A percentile compares a stretch with the other conserved stretches of the same genome.
phyloP scores from a whole-genome alignment of 495 filamentous ascomycete species.

The Daldinia loculata region DNA sequence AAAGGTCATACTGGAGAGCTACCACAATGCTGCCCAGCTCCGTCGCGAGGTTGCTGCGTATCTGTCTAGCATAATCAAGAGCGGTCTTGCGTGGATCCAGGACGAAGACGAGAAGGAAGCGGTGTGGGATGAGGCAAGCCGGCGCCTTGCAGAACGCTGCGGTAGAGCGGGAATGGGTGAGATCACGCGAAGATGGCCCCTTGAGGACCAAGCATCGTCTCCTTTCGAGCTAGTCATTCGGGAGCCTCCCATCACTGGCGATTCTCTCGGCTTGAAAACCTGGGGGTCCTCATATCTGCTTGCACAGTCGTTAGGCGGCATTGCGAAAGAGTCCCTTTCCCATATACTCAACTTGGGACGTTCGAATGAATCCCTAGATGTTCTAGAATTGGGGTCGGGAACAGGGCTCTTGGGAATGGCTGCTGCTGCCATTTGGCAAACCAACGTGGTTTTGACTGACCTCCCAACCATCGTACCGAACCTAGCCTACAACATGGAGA shows the following conservation, averaged over 20 bases:
- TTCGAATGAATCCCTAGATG: slow-evolving; percentile 20
- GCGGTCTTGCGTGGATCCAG: slow-evolving; percentile 75
- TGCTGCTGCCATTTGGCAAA: slow-evolving; percentile 54
- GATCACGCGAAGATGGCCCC: slow-evolving; percentile 75
- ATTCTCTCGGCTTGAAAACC: slow-evolving; percentile 90
- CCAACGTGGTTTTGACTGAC: slow-evolving; percentile 56
- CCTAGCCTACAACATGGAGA: slow-evolving; percentile 50
- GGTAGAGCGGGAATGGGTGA: slow-evolving; percentile 79
- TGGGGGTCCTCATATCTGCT: slow-evolving; percentile 91
- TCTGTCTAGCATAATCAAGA: slow-evolving; percentile 79
- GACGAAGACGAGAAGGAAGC: slow-evolving; percentile 74
- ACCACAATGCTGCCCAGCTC: slow-evolving; percentile 41
- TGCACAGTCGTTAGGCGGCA: slow-evolving; percentile 71
- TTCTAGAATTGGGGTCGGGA: slow-evolving; percentile 71
- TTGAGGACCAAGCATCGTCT: slow-evolving; percentile 50
- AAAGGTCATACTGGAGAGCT: slow-evolving; percentile 46
- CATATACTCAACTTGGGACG: slow-evolving; percentile 47
- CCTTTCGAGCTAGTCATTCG: slow-evolving; percentile 72
- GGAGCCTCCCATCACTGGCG: slow-evolving; percentile 86
- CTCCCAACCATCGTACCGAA: slow-evolving; percentile 57
- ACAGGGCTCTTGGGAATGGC: slow-evolving; percentile 70
- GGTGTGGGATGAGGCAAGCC: slow-evolving; percentile 81
- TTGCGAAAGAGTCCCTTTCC: slow-evolving; percentile 48
- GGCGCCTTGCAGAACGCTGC: slow-evolving; percentile 81
- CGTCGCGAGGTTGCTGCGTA: slow-evolving; percentile 63